Evolutionary conservation across 257 asterid genomes (phyloP).

Genomic region (Rauvolfia tetraphylla): DNA sequence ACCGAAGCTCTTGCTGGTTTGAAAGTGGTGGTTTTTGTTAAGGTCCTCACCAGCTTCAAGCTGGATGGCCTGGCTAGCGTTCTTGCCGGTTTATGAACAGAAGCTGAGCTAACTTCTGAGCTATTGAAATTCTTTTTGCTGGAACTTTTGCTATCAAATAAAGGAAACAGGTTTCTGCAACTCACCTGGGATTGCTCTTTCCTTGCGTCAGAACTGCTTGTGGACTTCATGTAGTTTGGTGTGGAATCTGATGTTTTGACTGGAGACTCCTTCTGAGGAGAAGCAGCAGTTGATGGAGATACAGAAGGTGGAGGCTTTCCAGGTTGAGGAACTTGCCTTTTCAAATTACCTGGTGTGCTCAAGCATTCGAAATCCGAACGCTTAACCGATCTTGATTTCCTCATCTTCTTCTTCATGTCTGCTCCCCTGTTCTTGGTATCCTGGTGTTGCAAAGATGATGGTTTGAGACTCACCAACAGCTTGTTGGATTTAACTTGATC

Average conservation of each 20-base stretch:
- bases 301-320: constrained; percentile 33
- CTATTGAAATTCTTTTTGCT: constrained; percentile 22
- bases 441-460: constrained; percentile 38
- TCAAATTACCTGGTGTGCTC: constrained; percentile 16
- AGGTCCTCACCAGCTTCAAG: constrained; percentile 36
- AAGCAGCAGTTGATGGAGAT: not conserved
- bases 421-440: constrained; percentile 44
- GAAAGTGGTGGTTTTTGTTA: constrained; percentile 58
- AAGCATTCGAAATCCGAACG: constrained; percentile 24
- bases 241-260: constrained; percentile 18
- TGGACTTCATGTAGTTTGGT: constrained; percentile 88
- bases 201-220: constrained; percentile 76
- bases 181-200: constrained; percentile 53
- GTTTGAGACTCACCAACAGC: constrained; percentile 26
- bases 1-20: constrained; percentile 44
- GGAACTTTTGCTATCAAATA: constrained; percentile 22
- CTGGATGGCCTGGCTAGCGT: constrained; percentile 31
- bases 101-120: constrained; percentile 21
- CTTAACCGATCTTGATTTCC: constrained; percentile 57
- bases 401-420: constrained; percentile 68
- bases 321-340: constrained; percentile 28
- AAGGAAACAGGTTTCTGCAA: constrained; percentile 29
- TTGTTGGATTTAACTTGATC: constrained; percentile 31
- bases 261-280: constrained; percentile 22
- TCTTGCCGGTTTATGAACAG: constrained; percentile 32